Conservation (phyloP, 148 eudicot species). For the Dysphania ambrosioides region DNA sequence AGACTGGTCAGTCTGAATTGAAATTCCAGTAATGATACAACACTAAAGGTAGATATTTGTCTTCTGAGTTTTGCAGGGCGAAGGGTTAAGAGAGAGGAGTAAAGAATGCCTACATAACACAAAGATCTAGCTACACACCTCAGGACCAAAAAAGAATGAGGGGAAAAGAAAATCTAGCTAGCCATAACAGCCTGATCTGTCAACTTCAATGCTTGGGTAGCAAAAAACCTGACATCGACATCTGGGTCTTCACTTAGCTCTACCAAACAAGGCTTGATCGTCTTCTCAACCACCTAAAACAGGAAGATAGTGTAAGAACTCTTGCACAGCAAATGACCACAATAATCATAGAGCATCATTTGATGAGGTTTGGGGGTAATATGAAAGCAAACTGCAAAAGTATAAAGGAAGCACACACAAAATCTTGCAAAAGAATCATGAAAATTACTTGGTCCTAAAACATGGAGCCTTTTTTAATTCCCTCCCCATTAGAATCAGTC, state of each 20-base stretch:
- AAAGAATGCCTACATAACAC: conserved; percentile 6
- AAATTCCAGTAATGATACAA: conserved; percentile 5
- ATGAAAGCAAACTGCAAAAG: not conserved
- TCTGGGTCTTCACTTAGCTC: conserved; percentile 42
- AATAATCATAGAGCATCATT: not conserved
- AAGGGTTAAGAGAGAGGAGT: not conserved
- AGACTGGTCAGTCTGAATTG: not conserved
- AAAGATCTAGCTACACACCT: conserved; percentile 27
- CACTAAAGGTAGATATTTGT: not conserved
- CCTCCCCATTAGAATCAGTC: not conserved
- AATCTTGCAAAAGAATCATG: not conserved
- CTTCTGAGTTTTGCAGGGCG: not conserved
- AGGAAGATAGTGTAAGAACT: not conserved
- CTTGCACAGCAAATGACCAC: not conserved
- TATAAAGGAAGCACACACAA: not conserved
- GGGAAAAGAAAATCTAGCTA: conserved; percentile 21
- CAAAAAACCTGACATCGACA: conserved; percentile 36
- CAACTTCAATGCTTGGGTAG: conserved; percentile 30
- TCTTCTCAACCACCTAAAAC: conserved; percentile 28
- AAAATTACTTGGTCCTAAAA: too few species aligned
- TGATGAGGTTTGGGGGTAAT: not conserved
- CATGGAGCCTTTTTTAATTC: not conserved
- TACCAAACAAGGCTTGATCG: conserved; percentile 31
- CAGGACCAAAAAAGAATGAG: conserved; percentile 13
- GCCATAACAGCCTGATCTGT: conserved; percentile 30